Conservation (phyloP, 176 grass and related monocot species). For the Raddia guianensis region DNA sequence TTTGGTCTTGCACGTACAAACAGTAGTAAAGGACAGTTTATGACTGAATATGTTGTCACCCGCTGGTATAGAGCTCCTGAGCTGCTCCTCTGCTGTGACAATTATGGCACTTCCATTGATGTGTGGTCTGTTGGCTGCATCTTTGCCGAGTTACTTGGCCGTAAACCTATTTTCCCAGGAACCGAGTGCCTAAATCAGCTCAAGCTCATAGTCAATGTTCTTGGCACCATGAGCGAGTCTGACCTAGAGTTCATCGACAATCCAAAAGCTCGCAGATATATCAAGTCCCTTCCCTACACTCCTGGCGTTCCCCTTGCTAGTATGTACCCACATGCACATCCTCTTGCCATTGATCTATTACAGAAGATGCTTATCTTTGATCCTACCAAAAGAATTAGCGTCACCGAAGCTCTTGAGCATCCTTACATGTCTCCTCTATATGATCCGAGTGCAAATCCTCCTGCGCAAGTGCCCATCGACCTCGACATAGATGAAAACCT, state of each 20-base stretch:
- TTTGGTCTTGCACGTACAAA: constrained; percentile 69
- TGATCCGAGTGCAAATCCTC: constrained; percentile 56
- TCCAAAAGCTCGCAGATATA: constrained; percentile 58
- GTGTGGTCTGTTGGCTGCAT: constrained; percentile 68
- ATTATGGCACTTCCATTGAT: constrained; percentile 62
- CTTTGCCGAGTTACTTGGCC: constrained; percentile 61
- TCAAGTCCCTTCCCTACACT: constrained; percentile 58
- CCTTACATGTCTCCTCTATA: constrained; percentile 64
- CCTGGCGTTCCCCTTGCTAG: constrained; percentile 47
- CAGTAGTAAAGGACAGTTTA: constrained; percentile 59
- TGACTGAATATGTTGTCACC: constrained; percentile 68
- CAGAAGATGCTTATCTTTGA: constrained; percentile 69
- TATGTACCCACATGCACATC: constrained; percentile 57
- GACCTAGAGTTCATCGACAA: constrained; percentile 67
- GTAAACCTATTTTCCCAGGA: constrained; percentile 61
- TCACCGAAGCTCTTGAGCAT: constrained; percentile 53
- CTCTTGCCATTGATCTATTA: constrained; percentile 56
- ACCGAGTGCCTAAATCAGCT: constrained; percentile 63
- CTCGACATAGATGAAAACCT: constrained; percentile 59
- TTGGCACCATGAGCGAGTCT: constrained; percentile 59
- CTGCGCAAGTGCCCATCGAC: constrained; percentile 53
- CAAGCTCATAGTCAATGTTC: constrained; percentile 63
- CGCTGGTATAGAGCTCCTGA: constrained; percentile 70
- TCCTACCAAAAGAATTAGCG: constrained; percentile 53
- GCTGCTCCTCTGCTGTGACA: constrained; percentile 61